phyloP scores from a whole-genome alignment of 1,284 basidiomycete genomes.

The Golubevia sp. region DNA sequence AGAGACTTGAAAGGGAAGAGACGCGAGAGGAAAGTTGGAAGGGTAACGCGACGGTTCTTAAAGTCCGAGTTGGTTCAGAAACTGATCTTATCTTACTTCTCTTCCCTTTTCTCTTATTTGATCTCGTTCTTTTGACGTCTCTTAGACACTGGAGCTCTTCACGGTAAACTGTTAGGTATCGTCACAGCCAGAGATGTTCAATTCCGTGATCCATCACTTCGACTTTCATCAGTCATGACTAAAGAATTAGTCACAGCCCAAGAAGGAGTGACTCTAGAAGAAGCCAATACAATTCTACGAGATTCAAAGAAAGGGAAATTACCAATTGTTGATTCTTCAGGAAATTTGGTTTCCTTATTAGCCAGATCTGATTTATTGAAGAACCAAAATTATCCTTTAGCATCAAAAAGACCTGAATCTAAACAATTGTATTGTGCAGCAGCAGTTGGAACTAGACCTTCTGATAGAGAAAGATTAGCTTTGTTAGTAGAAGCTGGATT shows the following conservation, averaged over 20 bases:
- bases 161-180: conserved; percentile 89
- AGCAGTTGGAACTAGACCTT: conserved; percentile 90
- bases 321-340: conserved; percentile 63
- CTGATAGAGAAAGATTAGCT: conserved; percentile 81
- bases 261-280: conserved; percentile 71
- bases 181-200: conserved; percentile 96
- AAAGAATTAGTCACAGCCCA: conserved; percentile 53
- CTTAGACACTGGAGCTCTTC: conserved; percentile 82
- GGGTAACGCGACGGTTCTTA: neutral
- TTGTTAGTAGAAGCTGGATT: conserved; percentile 91
- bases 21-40: neutral
- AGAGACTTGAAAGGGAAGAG: neutral
- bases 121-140: conserved; percentile 4
- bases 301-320: conserved; percentile 98
- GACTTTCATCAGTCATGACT: conserved; percentile 90
- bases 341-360: conserved; percentile 49
- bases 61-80: neutral
- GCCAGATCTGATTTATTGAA: conserved; percentile 91
- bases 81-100: conserved; percentile 10
- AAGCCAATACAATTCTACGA: conserved; percentile 93
- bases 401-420: conserved; percentile 85
- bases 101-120: neutral
- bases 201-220: conserved; percentile 75
- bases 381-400: conserved; percentile 95
- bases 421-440: conserved; percentile 98